Evolutionary conservation across 164 flowering plant genomes (phyloP), one percentile per base, ranked within the genome.

Genomic region (Litsea cubeba): DNA sequence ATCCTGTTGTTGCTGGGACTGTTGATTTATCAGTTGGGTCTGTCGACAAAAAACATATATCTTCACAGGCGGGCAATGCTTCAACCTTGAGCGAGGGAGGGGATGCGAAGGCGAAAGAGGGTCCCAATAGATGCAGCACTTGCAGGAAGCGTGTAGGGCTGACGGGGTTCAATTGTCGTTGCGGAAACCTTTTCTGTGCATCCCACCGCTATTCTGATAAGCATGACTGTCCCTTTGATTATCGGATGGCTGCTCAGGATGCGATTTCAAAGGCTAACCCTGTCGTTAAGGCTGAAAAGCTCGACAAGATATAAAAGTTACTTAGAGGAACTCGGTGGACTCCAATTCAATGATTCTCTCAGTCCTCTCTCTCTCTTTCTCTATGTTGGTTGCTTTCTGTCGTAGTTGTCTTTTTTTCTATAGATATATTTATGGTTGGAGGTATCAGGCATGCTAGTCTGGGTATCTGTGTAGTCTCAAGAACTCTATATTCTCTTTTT

Each of bases 201-300:
- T 66, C 65, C 24, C 89, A 87, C 68, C 88, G 86, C 40, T 83
- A 87, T 79, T 83, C 86, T 24, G 89, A 87, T 75, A 87, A 87
- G 75, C 88, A 87, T 60, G 74, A 81, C 20, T 84, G 90, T 71
- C 81, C 81, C 32, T 83, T 87, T 70, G 88, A 87, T 70, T 84
- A 84, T 64, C 80, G 74, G 60, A 76, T 80, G 74, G 87, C 85
- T 72, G 89, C 73, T 65, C 84, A 80, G 11, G 84, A 83, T 78
- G 88, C 87, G 5, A 85, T 87, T 50, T 83, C 87, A 4, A 85
- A 81, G 77, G 87, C 89, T 54, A 87, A 87, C 71, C 89, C 89
- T 10, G 81, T 87, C 30, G 82, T 87, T 35, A 85, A 83, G 75
- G 88, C 89, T 28, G 86, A 82, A 64, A 87, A 87, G 84, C 86